These are phyloP conservation scores for Zygotorulaspora sp. DNA, from an alignment of 805 yeast genomes.

Conservation along the genomic window DNA sequence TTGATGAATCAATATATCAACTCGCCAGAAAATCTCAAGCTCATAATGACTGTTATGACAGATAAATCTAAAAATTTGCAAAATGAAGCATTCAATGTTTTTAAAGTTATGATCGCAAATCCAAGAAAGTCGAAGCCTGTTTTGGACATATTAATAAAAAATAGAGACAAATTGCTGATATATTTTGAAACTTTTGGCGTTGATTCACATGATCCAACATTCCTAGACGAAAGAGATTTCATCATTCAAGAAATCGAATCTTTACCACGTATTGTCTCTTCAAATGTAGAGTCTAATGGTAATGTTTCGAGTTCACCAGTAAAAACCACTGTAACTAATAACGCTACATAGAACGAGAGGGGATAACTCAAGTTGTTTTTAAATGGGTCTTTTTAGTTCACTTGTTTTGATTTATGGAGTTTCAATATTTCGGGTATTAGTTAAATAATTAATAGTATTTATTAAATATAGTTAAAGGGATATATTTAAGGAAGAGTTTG, in stretches of 20 bases:
- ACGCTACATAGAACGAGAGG: conserved; percentile 6
- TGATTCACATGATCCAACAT: conserved; percentile 53
- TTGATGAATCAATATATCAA: conserved; percentile 75
- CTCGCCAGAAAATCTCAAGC: conserved; percentile 75
- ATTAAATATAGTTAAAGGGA: too few species aligned
- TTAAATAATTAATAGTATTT: not conserved
- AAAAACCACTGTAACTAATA: conserved; percentile 9
- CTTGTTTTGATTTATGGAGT: not conserved
- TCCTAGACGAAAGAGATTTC: conserved; percentile 76
- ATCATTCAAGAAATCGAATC: conserved; percentile 69
- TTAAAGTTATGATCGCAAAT: conserved; percentile 94
- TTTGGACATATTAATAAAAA: conserved; percentile 75
- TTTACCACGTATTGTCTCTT: conserved; percentile 53
- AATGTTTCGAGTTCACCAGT: conserved; percentile 17
- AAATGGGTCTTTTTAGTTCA: not conserved
- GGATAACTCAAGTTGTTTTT: too few species aligned
- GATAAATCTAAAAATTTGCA: conserved; percentile 89
- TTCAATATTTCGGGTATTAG: too few species aligned
- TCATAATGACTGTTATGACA: conserved; percentile 78
- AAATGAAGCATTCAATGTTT: conserved; percentile 85
- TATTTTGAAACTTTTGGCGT: conserved; percentile 64
- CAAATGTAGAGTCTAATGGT: conserved; percentile 18
- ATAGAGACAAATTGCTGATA: conserved; percentile 67
- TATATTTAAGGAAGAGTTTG: too few species aligned
- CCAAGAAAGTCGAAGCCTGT: conserved; percentile 83